These are phyloP conservation scores for Skeletonema grethae DNA, from an alignment of 108 stramenopile species.

Conservation along the genomic window DNA sequence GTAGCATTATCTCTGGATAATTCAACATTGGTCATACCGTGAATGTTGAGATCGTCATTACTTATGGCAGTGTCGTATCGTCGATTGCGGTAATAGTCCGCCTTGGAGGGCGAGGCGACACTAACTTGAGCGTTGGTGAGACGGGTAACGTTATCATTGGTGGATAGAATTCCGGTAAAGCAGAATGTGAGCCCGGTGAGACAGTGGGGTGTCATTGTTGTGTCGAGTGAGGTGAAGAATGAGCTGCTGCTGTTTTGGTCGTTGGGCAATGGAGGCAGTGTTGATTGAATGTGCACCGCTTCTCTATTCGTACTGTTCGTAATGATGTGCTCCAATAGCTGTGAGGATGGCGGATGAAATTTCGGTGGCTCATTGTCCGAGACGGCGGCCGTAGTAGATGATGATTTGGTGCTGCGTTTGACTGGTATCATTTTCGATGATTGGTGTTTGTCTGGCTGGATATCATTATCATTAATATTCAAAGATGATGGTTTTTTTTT, in stretches of 20 bases:
- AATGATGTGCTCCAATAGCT: constrained; percentile 22
- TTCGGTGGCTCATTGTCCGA: constrained; percentile 19
- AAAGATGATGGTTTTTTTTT: constrained; percentile 2
- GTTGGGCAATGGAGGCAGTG: constrained; percentile 3
- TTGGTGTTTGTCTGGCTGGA: background rate
- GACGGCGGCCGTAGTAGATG: too few species aligned
- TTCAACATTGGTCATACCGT: constrained; percentile 6
- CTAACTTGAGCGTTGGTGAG: constrained; percentile 11
- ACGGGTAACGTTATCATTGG: background rate
- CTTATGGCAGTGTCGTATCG: constrained; percentile 6
- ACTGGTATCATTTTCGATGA: background rate
- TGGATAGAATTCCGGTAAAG: constrained; percentile 71
- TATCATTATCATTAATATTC: too few species aligned
- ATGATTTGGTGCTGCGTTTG: background rate
- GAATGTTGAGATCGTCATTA: background rate
- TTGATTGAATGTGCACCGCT: background rate
- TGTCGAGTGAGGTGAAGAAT: background rate
- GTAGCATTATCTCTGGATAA: constrained; percentile 63
- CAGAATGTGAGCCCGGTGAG: constrained; percentile 71
- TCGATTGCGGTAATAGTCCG: constrained; percentile 32
- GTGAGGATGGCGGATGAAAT: constrained; percentile 40
- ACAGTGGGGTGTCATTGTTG: constrained; percentile 20
- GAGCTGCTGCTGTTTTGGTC: background rate
- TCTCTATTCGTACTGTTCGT: too few species aligned
- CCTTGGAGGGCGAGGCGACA: constrained; percentile 17